Percentiles rank a stretch among this genome's conserved stretches.
phyloP scores from a whole-genome alignment of 108 stramenopile genomes.

The Nitzschia sp. region DNA sequence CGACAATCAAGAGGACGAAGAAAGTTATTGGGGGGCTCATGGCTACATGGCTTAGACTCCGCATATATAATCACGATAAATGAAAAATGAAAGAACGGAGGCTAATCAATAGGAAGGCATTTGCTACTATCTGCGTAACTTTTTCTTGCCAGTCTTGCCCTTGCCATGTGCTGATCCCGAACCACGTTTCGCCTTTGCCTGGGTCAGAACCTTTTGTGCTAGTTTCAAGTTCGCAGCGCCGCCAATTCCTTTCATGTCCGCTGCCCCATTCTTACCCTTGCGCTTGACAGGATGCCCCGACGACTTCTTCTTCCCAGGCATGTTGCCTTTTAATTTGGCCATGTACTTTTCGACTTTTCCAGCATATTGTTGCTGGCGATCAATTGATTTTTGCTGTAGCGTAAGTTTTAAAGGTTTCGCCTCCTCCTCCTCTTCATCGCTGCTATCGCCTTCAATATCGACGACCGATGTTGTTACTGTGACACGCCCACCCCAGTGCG shows the following conservation, averaged over 20 bases:
- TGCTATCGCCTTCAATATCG: constrained; percentile 49
- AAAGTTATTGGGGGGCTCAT: too few species aligned
- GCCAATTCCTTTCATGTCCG: constrained; percentile 83
- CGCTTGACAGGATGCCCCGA: constrained; percentile 19
- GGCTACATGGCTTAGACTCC: too few species aligned
- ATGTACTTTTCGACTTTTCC: constrained; percentile 76
- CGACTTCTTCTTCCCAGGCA: constrained; percentile 61
- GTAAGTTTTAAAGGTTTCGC: not conserved
- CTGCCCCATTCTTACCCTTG: constrained; percentile 84
- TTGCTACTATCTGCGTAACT: not conserved
- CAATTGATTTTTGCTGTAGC: constrained; percentile 45
- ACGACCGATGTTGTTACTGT: constrained; percentile 77
- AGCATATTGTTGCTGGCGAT: constrained; percentile 63
- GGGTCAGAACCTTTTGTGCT: constrained; percentile 64
- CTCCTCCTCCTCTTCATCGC: constrained; percentile 41
- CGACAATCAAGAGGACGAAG: not conserved
- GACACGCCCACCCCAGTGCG: constrained; percentile 75
- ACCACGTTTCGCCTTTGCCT: constrained; percentile 27
- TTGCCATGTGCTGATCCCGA: not conserved
- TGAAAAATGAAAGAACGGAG: too few species aligned
- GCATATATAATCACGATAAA: too few species aligned
- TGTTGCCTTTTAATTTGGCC: constrained; percentile 62
- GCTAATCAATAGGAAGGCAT: too few species aligned
- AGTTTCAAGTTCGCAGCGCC: constrained; percentile 65
- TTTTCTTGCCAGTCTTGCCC: constrained; percentile 17